Evolutionary conservation across 495 filamentous ascomycete species (phyloP).

Genomic region (Margaritispora aquatica): DNA sequence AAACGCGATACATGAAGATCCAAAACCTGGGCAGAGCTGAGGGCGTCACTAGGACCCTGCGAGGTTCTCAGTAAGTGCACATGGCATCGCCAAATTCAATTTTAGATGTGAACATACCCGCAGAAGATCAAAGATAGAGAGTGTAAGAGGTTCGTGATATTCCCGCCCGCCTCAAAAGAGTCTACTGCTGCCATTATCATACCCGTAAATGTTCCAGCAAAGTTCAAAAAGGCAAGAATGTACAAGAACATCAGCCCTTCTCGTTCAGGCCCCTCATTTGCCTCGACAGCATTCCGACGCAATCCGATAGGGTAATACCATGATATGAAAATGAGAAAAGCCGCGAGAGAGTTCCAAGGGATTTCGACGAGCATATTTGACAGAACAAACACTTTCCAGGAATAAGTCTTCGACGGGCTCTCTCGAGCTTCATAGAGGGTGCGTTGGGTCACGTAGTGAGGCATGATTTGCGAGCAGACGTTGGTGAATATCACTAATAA

Average conservation of each 20-base stretch:
- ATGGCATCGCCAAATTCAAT: not conserved
- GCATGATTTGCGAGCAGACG: constrained; percentile 76
- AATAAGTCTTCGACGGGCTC: constrained; percentile 76
- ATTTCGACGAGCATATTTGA: constrained; percentile 73
- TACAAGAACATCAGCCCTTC: constrained; percentile 18
- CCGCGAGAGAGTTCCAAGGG: constrained; percentile 69
- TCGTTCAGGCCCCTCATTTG: not conserved
- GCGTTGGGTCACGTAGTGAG: constrained; percentile 71
- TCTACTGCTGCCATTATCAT: constrained; percentile 39
- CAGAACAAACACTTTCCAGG: constrained; percentile 77
- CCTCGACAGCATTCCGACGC: constrained; percentile 44
- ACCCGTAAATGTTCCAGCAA: constrained; percentile 62
- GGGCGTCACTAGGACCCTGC: constrained; percentile 55
- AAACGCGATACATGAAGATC: constrained; percentile 78
- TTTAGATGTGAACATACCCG: constrained; percentile 30
- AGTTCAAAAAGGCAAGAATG: constrained; percentile 47
- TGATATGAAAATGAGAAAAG: constrained; percentile 68
- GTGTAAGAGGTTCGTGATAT: constrained; percentile 64
- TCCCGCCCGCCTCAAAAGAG: constrained; percentile 57
- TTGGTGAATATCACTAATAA: constrained; percentile 61
- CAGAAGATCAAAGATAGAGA: constrained; percentile 57
- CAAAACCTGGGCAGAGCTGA: constrained; percentile 60
- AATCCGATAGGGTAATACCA: constrained; percentile 35
- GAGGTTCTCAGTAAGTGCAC: not conserved
- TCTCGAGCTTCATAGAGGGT: constrained; percentile 84